Base-by-base conservation (phyloP, 345 rosid species). In the Chamaenerion angustifolium region DNA sequence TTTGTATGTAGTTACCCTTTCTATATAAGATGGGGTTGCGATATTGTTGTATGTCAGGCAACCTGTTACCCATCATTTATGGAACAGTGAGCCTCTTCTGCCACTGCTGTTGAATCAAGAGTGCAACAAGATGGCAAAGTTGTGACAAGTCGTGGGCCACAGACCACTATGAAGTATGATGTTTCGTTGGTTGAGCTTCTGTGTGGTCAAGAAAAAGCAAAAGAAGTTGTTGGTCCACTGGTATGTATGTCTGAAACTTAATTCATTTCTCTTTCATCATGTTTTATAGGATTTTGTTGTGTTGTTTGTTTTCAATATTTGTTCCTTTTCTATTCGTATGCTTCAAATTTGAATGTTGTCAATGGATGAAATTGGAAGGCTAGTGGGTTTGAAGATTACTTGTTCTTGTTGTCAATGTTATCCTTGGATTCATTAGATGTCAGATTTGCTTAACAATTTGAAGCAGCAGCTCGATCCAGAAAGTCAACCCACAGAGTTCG, bases 81-180 rank as follows among this genome's bases (percentile, higher is more conserved):
- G 96, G 85, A 83, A 61, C 83, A 87, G 63, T 66, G 83, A 48
- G 66, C 79, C 48, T 56, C 89, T 13, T 71, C 57, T 57, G 93
- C 85, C 10, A 62, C 52, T n/a, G n/a, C n/a, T n/a, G n/a, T n/a
- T n/a, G n/a, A n/a, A n/a, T n/a, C n/a, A n/a, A n/a, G n/a, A n/a
- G 98, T 92, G 42, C 81, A 84, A 55, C 70, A 63, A 54, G 98
- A 92, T 65, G 90, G 89, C 12, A 64, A 66, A 44, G 76, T 69
- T 31, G 76, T 92, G 41, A 87, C 96, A 10, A 92, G 95, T 58
- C 79, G 89, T 31, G 86, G 86, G 49, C 90, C 98, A 31, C 93
- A 89, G 54, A 92, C 95, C 58, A 77, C 96, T 45, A 77, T 92
- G 69, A 93, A 92, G 68, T 87, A 82, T 71, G 76, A 88, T 40